phyloP scores from a whole-genome alignment of 495 filamentous ascomycete genomes.

The Zalerion maritima region DNA sequence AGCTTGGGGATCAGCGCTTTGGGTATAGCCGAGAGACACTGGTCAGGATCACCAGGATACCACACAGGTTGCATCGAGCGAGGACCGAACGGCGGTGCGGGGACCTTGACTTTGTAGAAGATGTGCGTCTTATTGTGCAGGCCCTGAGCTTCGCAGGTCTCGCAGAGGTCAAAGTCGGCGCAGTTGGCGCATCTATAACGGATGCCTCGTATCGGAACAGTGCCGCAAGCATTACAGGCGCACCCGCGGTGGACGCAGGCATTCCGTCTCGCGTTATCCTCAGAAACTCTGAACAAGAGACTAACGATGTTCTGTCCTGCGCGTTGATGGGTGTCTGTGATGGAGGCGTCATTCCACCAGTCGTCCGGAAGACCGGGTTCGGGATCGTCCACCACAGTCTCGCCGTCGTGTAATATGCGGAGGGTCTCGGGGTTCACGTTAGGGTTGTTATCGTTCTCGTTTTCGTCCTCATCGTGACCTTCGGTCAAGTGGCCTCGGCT shows the following conservation, averaged over 20 bases:
- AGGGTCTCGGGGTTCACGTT: slow-evolving; percentile 13
- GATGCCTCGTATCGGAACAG: slow-evolving; percentile 77
- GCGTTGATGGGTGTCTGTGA: slow-evolving; percentile 33
- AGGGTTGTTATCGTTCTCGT: slow-evolving; percentile 31
- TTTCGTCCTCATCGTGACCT: slow-evolving; percentile 15
- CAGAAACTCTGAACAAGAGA: slow-evolving; percentile 63
- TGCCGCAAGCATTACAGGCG: slow-evolving; percentile 74
- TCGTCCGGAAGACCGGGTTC: slow-evolving; percentile 42
- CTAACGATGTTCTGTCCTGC: slow-evolving; percentile 60
- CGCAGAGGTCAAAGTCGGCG: slow-evolving; percentile 80
- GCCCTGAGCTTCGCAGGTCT: slow-evolving; percentile 72
- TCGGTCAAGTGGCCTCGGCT: slow-evolving; percentile 12
- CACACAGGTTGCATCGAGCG: slow-evolving; percentile 61
- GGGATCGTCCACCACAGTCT: slow-evolving; percentile 46
- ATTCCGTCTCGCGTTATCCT: slow-evolving; percentile 66
- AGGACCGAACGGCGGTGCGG: slow-evolving; percentile 51
- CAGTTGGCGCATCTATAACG: slow-evolving; percentile 89
- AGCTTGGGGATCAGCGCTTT: slow-evolving; percentile 48
- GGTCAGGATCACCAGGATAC: slow-evolving; percentile 79
- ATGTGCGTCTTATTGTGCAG: slow-evolving; percentile 85
- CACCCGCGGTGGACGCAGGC: slow-evolving; percentile 92
- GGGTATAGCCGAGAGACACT: slow-evolving; percentile 43
- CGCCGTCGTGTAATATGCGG: slow-evolving; percentile 32
- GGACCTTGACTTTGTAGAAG: slow-evolving; percentile 83
- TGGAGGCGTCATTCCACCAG: slow-evolving; percentile 29